Evolutionary conservation across 140 eudicot genomes (phyloP), one percentile per base, ranked within the genome.

Genomic region (Ambrosia hybrid): DNA sequence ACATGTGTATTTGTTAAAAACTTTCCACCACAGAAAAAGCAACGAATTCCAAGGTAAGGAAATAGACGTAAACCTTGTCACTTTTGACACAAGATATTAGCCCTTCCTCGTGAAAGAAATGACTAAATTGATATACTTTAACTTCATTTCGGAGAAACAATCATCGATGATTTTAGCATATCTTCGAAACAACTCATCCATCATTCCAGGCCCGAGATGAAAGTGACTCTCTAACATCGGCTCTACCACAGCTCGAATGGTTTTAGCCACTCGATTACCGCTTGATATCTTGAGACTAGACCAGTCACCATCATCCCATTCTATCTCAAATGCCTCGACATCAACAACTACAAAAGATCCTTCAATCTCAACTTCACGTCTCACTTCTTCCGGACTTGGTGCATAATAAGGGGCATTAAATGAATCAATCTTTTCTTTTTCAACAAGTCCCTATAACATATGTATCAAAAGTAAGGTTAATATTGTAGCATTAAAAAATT

Each of bases 391-490:
- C 9, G 5, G 36, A 5, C 82, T 81, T 12, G 97, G 92, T 17
- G 89, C 82, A 45, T 87, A 87, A 73, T 74, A 87, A 0, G 92
- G 95, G 0, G 80, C 83, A 38, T 90, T 85, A 9, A 90, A 90
- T 0, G 90, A 81, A 57, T 90, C 92, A 0, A 90, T 79, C 45
- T 73, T 85, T 55, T 81, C 86, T 70, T 83, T 86, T 59, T 83
- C 82, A 13, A 87, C 53, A n/a, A 73, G 70, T 43, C 95, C 97
- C 95, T 85, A 56, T 37, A 17, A 64, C 68, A 48, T 11, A 68
- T 48, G 9, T 26, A 55, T 0, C 0, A 41, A 1, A 14, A 17
- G 30, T 21, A 21, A 21, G 26, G 26, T 21, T 21, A 21, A 21
- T 21, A 21, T 21, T 21, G 1, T 21, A 21, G 26, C 26, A 21